Conservation (phyloP, 2,329 filamentous ascomycete species). For the Phaeophleospora eucalypticola region DNA sequence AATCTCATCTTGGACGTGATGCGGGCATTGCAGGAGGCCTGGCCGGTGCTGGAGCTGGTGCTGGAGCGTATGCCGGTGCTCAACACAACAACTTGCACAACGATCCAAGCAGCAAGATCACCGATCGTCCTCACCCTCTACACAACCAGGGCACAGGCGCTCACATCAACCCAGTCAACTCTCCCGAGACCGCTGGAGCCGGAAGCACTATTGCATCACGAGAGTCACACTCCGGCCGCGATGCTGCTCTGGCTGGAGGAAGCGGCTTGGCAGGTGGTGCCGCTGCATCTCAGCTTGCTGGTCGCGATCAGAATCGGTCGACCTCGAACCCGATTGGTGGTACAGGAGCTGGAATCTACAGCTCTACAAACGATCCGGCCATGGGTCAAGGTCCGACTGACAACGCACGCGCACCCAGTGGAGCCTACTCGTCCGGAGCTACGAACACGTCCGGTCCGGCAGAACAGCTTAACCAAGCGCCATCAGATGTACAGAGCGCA, state of each 20-base stretch:
- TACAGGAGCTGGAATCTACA: not conserved
- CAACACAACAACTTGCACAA: slow-evolving; percentile 2
- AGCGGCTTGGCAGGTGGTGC: slow-evolving; percentile 27
- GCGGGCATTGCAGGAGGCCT: slow-evolving; percentile 5
- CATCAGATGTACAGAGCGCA: slow-evolving; percentile 21
- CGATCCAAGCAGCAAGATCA: not conserved
- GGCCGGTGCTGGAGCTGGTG: slow-evolving; percentile 8
- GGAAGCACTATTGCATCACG: not conserved
- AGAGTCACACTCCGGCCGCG: slow-evolving; percentile 29
- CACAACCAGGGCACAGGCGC: not conserved
- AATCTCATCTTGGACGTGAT: slow-evolving; percentile 7
- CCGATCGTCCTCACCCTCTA: slow-evolving; percentile 3
- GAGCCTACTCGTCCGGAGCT: not conserved
- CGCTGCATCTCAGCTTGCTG: not conserved
- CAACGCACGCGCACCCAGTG: not conserved
- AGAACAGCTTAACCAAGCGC: slow-evolving; percentile 14
- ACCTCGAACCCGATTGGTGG: not conserved
- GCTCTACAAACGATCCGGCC: not conserved
- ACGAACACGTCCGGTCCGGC: not conserved
- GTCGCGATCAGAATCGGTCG: too few species aligned
- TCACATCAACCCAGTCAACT: slow-evolving; percentile 1
- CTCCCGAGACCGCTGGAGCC: not conserved
- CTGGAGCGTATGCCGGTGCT: not conserved
- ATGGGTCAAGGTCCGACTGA: not conserved
- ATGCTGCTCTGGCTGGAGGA: slow-evolving; percentile 32